A percentile compares a stretch with the other conserved stretches of the same genome.
phyloP scores from a whole-genome alignment of 2,329 filamentous ascomycete genomes.

The Colletotrichum limetticola region DNA sequence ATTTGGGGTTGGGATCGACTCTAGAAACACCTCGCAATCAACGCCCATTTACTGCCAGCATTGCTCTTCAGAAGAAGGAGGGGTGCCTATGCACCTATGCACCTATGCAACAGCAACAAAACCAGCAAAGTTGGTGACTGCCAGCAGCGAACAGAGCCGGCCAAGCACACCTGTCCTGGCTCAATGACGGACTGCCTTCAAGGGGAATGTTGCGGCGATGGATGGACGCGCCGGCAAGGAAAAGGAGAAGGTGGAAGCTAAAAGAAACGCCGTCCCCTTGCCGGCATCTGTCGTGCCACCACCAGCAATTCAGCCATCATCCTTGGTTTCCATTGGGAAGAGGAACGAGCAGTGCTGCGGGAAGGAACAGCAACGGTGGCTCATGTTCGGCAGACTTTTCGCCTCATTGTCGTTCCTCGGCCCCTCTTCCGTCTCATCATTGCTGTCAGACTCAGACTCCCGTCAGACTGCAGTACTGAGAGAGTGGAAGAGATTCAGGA shows the following conservation, averaged over 20 bases:
- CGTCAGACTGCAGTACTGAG: neutral
- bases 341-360: neutral
- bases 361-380: conserved; percentile 11
- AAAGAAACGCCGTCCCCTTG: conserved; percentile 25
- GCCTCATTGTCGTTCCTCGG: neutral
- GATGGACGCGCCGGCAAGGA: conserved; percentile 4
- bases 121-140: neutral
- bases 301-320: conserved; percentile 19
- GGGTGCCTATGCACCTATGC: neutral
- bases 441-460: neutral
- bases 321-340: conserved; percentile 19
- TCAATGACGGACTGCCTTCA: neutral
- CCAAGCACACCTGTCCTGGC: neutral
- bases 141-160: neutral
- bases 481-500: neutral
- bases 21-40: conserved; percentile 23
- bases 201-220: neutral
- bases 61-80: conserved; percentile 7
- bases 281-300: conserved; percentile 28
- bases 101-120: no score
- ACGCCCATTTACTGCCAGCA: conserved; percentile 11
- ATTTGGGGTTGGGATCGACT: conserved; percentile 26
- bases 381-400: conserved; percentile 6
- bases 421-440: conserved; percentile 3
- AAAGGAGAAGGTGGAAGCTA: conserved; percentile 30